Evolutionary conservation across 805 yeast genomes (phyloP).

Genomic region (Lipomyces yamadae): DNA sequence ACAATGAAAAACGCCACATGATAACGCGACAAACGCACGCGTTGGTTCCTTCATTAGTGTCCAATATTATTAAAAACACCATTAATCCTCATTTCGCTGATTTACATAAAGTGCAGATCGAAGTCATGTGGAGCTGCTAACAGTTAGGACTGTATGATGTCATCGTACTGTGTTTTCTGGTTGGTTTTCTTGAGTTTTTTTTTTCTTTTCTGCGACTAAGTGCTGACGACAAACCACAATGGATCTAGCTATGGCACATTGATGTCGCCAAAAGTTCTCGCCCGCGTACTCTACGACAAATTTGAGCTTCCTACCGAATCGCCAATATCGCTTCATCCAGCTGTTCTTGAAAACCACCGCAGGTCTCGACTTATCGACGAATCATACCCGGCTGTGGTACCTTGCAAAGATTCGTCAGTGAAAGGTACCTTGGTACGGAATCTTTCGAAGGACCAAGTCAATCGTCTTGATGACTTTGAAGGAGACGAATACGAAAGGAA

Average conservation of each 20-base stretch:
- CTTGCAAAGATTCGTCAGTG: constrained; percentile 12
- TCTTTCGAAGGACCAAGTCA: constrained; percentile 24
- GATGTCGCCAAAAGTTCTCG: constrained; percentile 39
- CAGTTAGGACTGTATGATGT: constrained; percentile 11
- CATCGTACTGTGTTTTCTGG: constrained; percentile 23
- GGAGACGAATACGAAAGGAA: constrained; percentile 39
- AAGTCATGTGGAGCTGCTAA: neutral
- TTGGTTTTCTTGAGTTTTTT: neutral
- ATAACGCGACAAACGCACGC: too few relatives aligned
- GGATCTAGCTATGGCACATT: constrained; percentile 39
- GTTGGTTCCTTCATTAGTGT: too few relatives aligned
- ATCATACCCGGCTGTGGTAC: constrained; percentile 37
- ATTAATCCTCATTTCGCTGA: neutral
- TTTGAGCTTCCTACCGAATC: constrained; percentile 19
- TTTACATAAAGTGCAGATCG: neutral
- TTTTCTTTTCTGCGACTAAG: neutral
- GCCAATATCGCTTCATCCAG: constrained; percentile 17
- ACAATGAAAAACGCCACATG: neutral
- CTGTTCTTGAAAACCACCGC: constrained; percentile 20
- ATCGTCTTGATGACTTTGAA: constrained; percentile 38
- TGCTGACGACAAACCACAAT: neutral
- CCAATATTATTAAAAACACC: neutral
- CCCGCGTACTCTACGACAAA: constrained; percentile 37
- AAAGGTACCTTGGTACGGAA: constrained; percentile 35
- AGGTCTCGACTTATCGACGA: constrained; percentile 32